phyloP scores from a whole-genome alignment of 2,329 filamentous ascomycete species.

The Purpureocillium takamizusanense region DNA sequence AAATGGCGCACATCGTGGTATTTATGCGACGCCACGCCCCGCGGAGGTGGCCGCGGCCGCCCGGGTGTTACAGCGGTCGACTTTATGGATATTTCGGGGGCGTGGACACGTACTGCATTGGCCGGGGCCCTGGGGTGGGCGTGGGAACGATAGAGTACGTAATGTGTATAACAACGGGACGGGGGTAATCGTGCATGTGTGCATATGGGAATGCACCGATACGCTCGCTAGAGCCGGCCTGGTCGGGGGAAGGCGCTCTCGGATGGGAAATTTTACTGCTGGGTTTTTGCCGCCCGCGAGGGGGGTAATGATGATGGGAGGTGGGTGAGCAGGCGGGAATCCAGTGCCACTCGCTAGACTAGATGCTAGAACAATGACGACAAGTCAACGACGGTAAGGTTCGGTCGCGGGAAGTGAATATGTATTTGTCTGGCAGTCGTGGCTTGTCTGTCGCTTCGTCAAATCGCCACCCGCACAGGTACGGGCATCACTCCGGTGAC shows the following conservation, averaged over 20 bases:
- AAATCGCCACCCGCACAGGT: too few relatives aligned
- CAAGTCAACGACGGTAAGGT: not conserved
- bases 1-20: conserved; percentile 24
- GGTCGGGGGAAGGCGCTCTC: conserved; percentile 11
- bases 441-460: too few relatives aligned
- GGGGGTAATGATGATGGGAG: not conserved
- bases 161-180: conserved; percentile 25
- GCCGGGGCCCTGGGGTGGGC: conserved; percentile 10
- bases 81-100: conserved; percentile 2
- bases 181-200: conserved; percentile 25
- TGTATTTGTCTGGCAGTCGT: too few relatives aligned
- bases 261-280: not conserved
- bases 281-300: conserved; percentile 3
- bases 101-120: conserved; percentile 16
- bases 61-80: not conserved
- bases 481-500: too few relatives aligned
- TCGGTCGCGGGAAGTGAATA: too few relatives aligned
- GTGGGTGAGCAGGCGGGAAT: not conserved
- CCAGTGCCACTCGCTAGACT: not conserved
- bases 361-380: not conserved
- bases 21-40: conserved; percentile 10
- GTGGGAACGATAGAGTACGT: conserved; percentile 25
- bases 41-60: not conserved
- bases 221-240: conserved; percentile 22
- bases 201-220: conserved; percentile 17